A percentile compares a stretch with the other conserved stretches of the same genome.
Conservation (phyloP, 129 eudicot genomes). For the Ambrosia trifida region DNA sequence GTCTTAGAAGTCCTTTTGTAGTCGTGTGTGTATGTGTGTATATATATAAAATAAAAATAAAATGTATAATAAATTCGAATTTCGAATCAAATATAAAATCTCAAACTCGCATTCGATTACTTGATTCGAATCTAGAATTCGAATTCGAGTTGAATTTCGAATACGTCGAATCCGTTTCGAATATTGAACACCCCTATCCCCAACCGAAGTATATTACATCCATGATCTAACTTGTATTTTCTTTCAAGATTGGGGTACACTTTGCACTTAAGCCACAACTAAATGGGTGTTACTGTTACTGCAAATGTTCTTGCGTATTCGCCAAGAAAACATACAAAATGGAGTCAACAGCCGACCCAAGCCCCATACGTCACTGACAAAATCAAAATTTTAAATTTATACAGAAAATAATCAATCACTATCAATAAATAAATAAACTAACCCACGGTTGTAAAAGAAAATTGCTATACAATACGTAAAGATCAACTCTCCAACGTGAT, state of each 20-base stretch:
- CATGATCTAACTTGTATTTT: neutral
- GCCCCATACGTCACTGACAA: slow-evolving; percentile 26
- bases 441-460: slow-evolving; percentile 16
- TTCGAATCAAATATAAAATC: too few relatives aligned
- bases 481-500: slow-evolving; percentile 24
- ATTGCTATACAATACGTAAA: neutral
- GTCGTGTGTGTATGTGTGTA: too few relatives aligned
- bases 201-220: too few relatives aligned
- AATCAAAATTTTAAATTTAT: slow-evolving; percentile 6
- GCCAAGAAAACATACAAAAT: slow-evolving; percentile 23
- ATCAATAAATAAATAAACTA: neutral
- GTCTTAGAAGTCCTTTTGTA: too few relatives aligned
- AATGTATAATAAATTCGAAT: too few relatives aligned
- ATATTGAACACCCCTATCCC: too few relatives aligned
- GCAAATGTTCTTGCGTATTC: neutral
- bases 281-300: slow-evolving; percentile 6
- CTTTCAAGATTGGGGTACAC: neutral
- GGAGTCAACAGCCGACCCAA: slow-evolving; percentile 23
- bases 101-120: too few relatives aligned
- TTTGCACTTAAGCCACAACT: slow-evolving; percentile 3
- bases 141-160: too few relatives aligned
- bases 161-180: too few relatives aligned
- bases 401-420: neutral
- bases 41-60: too few relatives aligned
- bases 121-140: too few relatives aligned